Evolutionary conservation across 371 early-diverging fungal genomes (phyloP).

Genomic region (Fennellomyces sp.): DNA sequence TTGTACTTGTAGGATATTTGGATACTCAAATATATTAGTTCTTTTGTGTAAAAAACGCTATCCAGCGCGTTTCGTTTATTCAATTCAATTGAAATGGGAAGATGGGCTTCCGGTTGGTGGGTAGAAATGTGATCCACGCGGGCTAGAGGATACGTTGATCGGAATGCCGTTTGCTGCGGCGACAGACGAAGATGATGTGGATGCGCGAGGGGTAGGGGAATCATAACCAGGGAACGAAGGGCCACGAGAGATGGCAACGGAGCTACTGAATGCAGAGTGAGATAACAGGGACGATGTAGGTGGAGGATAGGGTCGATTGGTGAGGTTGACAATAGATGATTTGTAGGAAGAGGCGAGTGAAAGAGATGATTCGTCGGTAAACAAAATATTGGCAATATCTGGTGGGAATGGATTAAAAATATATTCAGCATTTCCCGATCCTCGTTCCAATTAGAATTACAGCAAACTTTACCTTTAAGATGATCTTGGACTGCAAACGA

Average conservation of each 20-base stretch:
- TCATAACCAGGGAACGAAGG: slow-evolving; percentile 37
- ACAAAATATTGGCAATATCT: slow-evolving; percentile 39
- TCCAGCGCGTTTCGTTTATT: background rate
- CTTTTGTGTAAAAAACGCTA: background rate
- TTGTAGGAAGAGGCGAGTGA: slow-evolving; percentile 37
- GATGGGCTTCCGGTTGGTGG: slow-evolving; percentile 1
- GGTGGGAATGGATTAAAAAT: too few species aligned
- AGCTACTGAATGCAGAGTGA: slow-evolving; percentile 18
- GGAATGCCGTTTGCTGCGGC: slow-evolving; percentile 12
- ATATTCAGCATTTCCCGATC: background rate
- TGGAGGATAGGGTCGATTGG: slow-evolving; percentile 37
- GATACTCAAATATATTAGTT: background rate
- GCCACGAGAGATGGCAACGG: slow-evolving; percentile 35
- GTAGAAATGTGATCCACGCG: slow-evolving; percentile 12
- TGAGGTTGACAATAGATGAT: slow-evolving; percentile 16
- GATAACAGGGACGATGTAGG: slow-evolving; percentile 25
- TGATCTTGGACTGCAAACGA: slow-evolving; percentile 43
- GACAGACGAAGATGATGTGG: slow-evolving; percentile 46
- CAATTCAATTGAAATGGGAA: background rate
- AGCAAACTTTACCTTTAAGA: slow-evolving; percentile 40
- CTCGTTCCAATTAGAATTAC: background rate
- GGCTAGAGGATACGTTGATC: slow-evolving; percentile 2
- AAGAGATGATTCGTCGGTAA: slow-evolving; percentile 38
- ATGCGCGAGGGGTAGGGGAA: slow-evolving; percentile 46
- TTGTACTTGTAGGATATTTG: background rate